phyloP scores from a whole-genome alignment of 2,329 filamentous ascomycete species.

The Ascochyta clinopodiicola region DNA sequence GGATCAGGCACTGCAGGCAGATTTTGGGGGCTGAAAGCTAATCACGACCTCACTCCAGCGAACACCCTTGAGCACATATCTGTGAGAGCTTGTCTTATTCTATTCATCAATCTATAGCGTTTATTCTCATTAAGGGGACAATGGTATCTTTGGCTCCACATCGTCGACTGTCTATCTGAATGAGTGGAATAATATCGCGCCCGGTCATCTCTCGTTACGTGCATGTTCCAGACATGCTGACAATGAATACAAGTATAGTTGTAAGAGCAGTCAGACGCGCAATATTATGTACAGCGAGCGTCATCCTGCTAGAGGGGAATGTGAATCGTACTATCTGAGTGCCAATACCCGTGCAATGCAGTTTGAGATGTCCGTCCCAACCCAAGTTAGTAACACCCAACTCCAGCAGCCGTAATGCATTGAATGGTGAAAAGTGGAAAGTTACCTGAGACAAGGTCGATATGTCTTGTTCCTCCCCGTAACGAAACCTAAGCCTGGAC shows the following conservation, averaged over 20 bases:
- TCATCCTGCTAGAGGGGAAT: slow-evolving; percentile 35
- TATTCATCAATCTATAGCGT: not conserved
- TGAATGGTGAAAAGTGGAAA: slow-evolving; percentile 8
- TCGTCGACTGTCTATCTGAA: slow-evolving; percentile 12
- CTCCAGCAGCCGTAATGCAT: slow-evolving; percentile 8
- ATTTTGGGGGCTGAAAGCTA: slow-evolving; percentile 15
- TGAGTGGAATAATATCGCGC: slow-evolving; percentile 23
- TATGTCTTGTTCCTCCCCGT: not conserved
- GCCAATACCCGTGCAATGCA: slow-evolving; percentile 14
- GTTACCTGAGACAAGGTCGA: not conserved
- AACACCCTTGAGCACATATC: not conserved
- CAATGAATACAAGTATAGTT: slow-evolving; percentile 17
- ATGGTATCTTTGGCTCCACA: not conserved
- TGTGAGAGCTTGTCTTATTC: not conserved
- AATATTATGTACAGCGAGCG: slow-evolving; percentile 39
- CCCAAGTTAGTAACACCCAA: not conserved
- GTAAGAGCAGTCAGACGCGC: slow-evolving; percentile 28
- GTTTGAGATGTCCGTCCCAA: slow-evolving; percentile 8
- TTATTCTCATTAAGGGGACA: slow-evolving; percentile 17
- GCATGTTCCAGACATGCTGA: slow-evolving; percentile 31
- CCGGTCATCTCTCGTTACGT: slow-evolving; percentile 15
- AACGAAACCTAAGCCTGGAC: not conserved
- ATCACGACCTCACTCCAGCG: slow-evolving; percentile 4
- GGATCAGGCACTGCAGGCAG: slow-evolving; percentile 2
- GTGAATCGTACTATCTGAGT: slow-evolving; percentile 16